Conservation (phyloP, 139 green algal species). For the Chlorella sp. region DNA sequence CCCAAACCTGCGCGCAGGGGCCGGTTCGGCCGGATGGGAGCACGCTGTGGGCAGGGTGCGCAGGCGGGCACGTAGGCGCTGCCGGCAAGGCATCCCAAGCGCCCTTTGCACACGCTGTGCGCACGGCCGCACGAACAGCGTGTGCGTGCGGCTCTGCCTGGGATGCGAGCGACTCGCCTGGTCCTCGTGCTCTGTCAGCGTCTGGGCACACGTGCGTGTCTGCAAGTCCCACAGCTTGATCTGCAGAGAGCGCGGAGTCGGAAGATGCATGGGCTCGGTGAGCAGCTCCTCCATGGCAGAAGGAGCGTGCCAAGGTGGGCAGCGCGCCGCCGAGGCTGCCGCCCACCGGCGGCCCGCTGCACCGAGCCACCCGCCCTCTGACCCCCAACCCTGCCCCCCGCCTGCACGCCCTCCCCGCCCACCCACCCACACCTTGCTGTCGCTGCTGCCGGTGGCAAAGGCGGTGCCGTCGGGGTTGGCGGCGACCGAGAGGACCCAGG, state of each 20-base stretch:
- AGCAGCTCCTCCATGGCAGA: neutral
- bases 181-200: slow-evolving; percentile 71
- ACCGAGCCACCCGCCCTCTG: no score
- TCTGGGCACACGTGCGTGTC: slow-evolving; percentile 73
- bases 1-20: slow-evolving; percentile 67
- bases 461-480: slow-evolving; percentile 66
- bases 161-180: slow-evolving; percentile 40
- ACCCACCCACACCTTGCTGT: slow-evolving; percentile 65
- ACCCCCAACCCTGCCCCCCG: no score
- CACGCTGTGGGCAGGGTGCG: neutral
- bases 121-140: neutral
- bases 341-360: no score
- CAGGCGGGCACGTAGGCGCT: neutral
- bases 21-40: neutral
- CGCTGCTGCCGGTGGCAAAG: slow-evolving; percentile 76
- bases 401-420: no score
- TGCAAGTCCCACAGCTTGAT: slow-evolving; percentile 90
- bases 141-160: neutral
- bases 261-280: slow-evolving; percentile 4
- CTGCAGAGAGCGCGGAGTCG: no score
- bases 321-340: no score
- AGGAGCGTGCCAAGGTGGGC: no score
- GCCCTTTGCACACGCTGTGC: neutral
- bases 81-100: neutral
- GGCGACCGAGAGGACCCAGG: slow-evolving; percentile 85